Conservation (phyloP, 257 asterid genomes). For the Craterostigma plantagineum region DNA sequence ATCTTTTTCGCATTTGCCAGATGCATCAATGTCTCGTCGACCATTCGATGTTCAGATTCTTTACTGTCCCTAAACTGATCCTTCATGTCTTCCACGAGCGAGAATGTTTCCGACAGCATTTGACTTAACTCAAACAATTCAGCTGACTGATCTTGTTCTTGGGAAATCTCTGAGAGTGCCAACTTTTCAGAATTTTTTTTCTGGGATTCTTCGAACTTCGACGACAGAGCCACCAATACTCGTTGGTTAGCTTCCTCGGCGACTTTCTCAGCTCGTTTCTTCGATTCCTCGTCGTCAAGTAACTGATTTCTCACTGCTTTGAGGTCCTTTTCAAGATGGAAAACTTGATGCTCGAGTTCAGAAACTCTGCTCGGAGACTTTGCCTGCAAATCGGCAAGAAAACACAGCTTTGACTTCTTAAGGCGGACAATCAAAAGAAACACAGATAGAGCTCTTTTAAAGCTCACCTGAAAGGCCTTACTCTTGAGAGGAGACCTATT, state of each 20-base stretch:
- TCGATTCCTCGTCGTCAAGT: constrained; percentile 45
- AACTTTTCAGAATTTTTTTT: no score
- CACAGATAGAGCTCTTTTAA: background rate
- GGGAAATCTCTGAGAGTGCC: no score
- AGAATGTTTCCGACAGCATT: constrained; percentile 20
- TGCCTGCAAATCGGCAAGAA: constrained; percentile 23
- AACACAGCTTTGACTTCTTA: background rate
- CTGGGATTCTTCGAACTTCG: no score
- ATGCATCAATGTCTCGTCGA: constrained; percentile 34
- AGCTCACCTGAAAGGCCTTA: constrained; percentile 26
- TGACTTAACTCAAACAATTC: constrained; percentile 19
- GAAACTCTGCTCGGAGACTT: constrained; percentile 33
- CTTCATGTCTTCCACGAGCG: constrained; percentile 33
- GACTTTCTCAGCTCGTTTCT: constrained; percentile 50
- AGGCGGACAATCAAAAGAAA: no score
- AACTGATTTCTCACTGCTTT: constrained; percentile 48
- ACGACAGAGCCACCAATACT: no score
- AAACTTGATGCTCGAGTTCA: constrained; percentile 58
- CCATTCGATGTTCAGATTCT: constrained; percentile 26
- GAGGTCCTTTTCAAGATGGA: constrained; percentile 71
- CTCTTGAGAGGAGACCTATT: constrained; percentile 37
- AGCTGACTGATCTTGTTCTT: background rate
- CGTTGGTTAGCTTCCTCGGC: constrained; percentile 46
- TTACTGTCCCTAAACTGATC: constrained; percentile 28
- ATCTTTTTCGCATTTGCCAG: constrained; percentile 15